phyloP scores from a whole-genome alignment of 208 protist genomes.

The Entamoeba invadens region DNA sequence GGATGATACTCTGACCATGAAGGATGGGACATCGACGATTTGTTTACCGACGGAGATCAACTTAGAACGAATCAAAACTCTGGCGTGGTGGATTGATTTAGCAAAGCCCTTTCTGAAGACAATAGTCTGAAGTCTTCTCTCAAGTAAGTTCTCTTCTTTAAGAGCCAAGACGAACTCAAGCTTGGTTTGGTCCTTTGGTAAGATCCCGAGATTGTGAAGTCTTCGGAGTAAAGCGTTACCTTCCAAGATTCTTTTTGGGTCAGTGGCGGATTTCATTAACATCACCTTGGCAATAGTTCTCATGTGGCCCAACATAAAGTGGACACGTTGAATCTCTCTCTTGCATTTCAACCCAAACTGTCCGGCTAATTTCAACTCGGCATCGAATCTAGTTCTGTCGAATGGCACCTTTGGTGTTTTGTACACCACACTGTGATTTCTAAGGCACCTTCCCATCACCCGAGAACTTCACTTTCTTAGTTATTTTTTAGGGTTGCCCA shows the following conservation, averaged over 20 bases:
- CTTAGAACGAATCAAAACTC: conserved; percentile 90
- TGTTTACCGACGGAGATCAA: conserved; percentile 98
- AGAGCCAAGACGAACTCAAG: conserved; percentile 99
- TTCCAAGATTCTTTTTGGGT: conserved; percentile 76
- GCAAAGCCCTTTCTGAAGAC: conserved; percentile 90
- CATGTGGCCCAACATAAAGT: conserved; percentile 92
- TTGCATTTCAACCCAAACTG: conserved; percentile 50
- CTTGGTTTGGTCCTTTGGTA: conserved; percentile 88
- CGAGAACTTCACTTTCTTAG: neutral
- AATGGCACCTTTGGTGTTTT: conserved; percentile 86
- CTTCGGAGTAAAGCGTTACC: conserved; percentile 92
- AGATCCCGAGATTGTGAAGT: conserved; percentile 86
- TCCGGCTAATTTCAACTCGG: conserved; percentile 85
- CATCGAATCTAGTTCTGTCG: conserved; percentile 97
- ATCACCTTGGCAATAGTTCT: conserved; percentile 87
- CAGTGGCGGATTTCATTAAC: conserved; percentile 92
- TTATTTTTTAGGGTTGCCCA: neutral
- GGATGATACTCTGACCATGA: conserved; percentile 87
- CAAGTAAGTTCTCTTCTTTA: conserved; percentile 92
- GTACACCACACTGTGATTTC: conserved; percentile 5
- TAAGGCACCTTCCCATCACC: neutral
- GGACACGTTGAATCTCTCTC: conserved; percentile 81
- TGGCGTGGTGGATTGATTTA: conserved; percentile 98
- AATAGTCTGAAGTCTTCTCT: conserved; percentile 96
- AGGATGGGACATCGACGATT: conserved; percentile 95